Evolutionary conservation across 1,284 basidiomycete species (phyloP), one percentile per base, ranked within the genome.

Genomic region (Entoloma clypeatum): DNA sequence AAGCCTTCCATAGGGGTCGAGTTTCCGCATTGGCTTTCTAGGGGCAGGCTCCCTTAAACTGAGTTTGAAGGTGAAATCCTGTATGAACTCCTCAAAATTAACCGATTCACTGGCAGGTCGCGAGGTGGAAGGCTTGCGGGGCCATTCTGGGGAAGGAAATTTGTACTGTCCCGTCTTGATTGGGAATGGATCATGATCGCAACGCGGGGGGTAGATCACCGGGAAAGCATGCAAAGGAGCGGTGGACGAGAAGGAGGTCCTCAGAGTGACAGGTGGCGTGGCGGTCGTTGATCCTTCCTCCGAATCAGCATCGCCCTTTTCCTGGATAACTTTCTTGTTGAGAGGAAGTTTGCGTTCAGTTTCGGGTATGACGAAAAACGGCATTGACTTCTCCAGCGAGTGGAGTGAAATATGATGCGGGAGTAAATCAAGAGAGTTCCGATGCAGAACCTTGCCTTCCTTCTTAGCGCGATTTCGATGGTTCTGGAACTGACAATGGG

Each of bases 401-500:
- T 55, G 47, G 28, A 57, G 5, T 29, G 49, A 40, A 24, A 55
- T 13, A 21, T 57, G 29, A 14, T 45, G 7, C 5, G 56, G 48
- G 17, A 54, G 9, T 3, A 36, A 17, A 22, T 53, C 53, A 5
- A 39, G 22, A n/a, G 38, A 17, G 23, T 36, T 33, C 48, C 43
- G 48, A 24, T 24, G 36, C 7, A 63, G 17, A 0, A 18, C 2
- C 13, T 21, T 52, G 0, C 54, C 57, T 36, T 60, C 55, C 29
- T 57, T 58, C 47, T 60, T 67, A 0, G 53, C 51, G 1, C 72
- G 67, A 35, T 59, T 65, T 0, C 73, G 61, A 10, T 66, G 64
- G 29, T 75, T 75, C 51, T 75, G 73, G 37, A 71, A 72, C 69
- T 72, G 35, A 2, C 13, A 33, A 25, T 9, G 17, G 1, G 10